Evolutionary conservation across 2,329 filamentous ascomycete genomes (phyloP), one percentile per base, ranked within the genome.

Genomic region (Graphilbum sp.): DNA sequence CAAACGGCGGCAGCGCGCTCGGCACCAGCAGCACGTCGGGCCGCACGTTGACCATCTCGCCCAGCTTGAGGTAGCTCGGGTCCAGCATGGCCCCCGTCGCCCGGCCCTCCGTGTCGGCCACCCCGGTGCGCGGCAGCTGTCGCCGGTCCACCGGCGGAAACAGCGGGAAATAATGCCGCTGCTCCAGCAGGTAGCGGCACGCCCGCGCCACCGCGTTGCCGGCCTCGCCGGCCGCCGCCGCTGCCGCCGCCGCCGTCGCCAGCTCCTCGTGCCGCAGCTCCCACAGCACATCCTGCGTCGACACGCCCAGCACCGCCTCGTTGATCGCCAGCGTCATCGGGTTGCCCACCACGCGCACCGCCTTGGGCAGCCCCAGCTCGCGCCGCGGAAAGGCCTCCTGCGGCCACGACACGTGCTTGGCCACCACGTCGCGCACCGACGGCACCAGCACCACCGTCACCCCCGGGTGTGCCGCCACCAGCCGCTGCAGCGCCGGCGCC

Each of bases 251-350:
- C n/a, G n/a, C n/a, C n/a, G n/a, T n/a, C 1, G 79, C 64, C 8
- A 74, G 53, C 55, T 93, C 85, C 49, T 88, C 79, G 20, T 69
- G 64, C n/a, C 78, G 69, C 37, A 95, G 61, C 57, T 95, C 85
- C 45, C 75, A 86, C 2, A 98, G 65, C 4, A 85, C 63, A 52
- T 98, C 90, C 50, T 93, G 81, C 1, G 77, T 79, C 20, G 79
- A 86, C 48, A 95, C 69, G 5, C 82, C 86, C 20, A 95, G 59
- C 2, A 88, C 69, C 32, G 79, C 70, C 57, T 96, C 90, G 57
- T 98, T 98, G 46, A 96, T 66, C 6, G 75, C 83, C 3, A 96
- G 59, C 9, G 82, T 85, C 66, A 92, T 88, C 1, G 90, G 90
- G 52, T 96, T 96, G 2, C 86, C 84, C 15, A 95, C 73, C 48